These are phyloP conservation scores for Cyclostephanos invisitatus DNA, from an alignment of 108 stramenopile genomes.

Conservation along the genomic window DNA sequence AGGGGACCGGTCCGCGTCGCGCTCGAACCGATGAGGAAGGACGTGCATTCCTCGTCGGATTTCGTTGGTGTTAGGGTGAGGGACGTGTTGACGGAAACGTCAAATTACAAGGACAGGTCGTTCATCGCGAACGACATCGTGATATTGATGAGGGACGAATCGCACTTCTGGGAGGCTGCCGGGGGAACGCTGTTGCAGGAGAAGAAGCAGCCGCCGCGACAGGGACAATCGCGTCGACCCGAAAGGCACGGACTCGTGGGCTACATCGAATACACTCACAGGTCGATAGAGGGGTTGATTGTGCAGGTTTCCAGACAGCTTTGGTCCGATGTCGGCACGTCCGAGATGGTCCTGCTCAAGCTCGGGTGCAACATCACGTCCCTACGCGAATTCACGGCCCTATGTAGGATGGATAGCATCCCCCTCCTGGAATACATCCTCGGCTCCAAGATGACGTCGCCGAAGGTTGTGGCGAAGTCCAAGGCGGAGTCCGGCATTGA, in stretches of 20 bases:
- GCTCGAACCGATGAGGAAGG: constrained; percentile 37
- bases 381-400: constrained; percentile 80
- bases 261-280: constrained; percentile 61
- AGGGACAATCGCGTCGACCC: background rate
- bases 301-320: constrained; percentile 67
- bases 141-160: constrained; percentile 32
- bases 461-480: background rate
- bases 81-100: constrained; percentile 8
- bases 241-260: constrained; percentile 57
- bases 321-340: constrained; percentile 55
- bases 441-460: constrained; percentile 52
- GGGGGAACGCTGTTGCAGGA: constrained; percentile 38
- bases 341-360: constrained; percentile 63
- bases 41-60: constrained; percentile 39
- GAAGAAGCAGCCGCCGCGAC: constrained; percentile 18
- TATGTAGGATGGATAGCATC: constrained; percentile 67
- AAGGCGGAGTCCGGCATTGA: background rate
- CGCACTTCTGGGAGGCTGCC: constrained; percentile 29
- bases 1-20: constrained; percentile 28
- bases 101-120: constrained; percentile 35
- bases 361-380: constrained; percentile 80
- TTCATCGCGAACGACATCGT: constrained; percentile 47
- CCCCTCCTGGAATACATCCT: constrained; percentile 70
- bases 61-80: constrained; percentile 30
- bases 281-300: constrained; percentile 53